phyloP scores from a whole-genome alignment of 1,284 basidiomycete species.

The Apiotrichum mycotoxinovorans region DNA sequence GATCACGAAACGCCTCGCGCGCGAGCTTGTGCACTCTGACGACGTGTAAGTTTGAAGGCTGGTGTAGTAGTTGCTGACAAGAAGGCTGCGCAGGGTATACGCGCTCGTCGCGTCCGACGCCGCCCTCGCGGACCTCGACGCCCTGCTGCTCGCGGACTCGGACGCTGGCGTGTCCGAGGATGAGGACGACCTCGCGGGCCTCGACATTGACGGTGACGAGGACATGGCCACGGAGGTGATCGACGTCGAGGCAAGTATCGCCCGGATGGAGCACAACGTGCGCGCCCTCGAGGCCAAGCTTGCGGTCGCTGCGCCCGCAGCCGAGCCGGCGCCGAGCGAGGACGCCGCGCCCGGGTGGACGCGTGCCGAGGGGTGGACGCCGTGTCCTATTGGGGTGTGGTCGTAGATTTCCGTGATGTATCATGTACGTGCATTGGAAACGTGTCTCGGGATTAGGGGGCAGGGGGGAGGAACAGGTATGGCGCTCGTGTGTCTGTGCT shows the following conservation, averaged over 20 bases:
- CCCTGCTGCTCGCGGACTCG: conserved; percentile 1
- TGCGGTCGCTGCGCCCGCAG: neutral
- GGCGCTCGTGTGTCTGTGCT: no score
- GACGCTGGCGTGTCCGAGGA: conserved; percentile 1
- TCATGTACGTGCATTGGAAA: neutral
- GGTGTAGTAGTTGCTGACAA: neutral
- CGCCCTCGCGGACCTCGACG: conserved; percentile 4
- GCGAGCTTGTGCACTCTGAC: conserved; percentile 19
- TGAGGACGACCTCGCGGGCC: conserved; percentile 13
- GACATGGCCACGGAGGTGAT: neutral
- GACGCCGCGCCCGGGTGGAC: conserved; percentile 9
- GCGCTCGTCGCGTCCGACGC: neutral
- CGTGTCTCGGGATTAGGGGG: no score
- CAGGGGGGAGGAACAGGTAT: no score
- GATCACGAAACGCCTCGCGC: conserved; percentile 9
- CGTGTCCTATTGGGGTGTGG: conserved; percentile 20
- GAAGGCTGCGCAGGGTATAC: conserved; percentile 12
- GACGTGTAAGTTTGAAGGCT: conserved; percentile 7
- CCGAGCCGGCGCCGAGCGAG: neutral
- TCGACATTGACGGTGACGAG: conserved; percentile 13
- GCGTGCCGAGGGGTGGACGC: conserved; percentile 9
- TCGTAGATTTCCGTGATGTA: neutral
- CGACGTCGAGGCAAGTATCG: conserved; percentile 12
- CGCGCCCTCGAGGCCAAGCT: conserved; percentile 11
- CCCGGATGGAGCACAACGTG: conserved; percentile 17